Base-by-base conservation (phyloP, 805 yeast genomes). In the Debaryomyces prosopidis region DNA sequence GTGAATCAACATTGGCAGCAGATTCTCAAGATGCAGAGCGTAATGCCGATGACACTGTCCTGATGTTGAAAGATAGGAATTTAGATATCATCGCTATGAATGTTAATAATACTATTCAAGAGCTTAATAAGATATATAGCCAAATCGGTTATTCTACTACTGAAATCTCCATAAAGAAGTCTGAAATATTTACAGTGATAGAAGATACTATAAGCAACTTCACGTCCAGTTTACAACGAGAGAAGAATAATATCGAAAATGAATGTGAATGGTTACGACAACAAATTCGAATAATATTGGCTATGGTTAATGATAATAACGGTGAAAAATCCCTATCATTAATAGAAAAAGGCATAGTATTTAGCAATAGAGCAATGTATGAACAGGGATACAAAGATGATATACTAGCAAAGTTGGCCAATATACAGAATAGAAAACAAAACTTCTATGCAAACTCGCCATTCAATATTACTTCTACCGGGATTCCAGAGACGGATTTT, bases 141-240 rank as follows among this genome's bases (percentile, higher is more conserved):
- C 75, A 71, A 46, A 81, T 82, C 34, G 87, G 87, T 1, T 80
- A 77, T 54, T 70, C 83, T 1, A 58, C 69, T n/a, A 54, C 59
- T 7, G 84, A 81, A 45, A 75, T 79, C 2, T 56, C 73, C 11
- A 62, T 61, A 31, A 81, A 79, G 51, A 81, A 79, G 51, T 61
- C 73, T 28, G 68, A 70, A 36, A 73, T 82, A 11, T 81, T 81
- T 51, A 70, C 63, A 12, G 71, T 71, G 4, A 66, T 82, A 5
- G 75, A 81, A 30, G 69, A 69, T 20, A 76, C 82, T 1, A 77
- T 82, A 26, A 62, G 69, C 16, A 66, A 69, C 47, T 79, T 64
- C 47, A 54, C 68, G 2, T 39, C 43, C 18, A 58, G 47, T 30
- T 46, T 68, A n/a, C 63, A 62, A 36, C 54, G 75, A 43, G 76